Conservation (phyloP, 2,329 filamentous ascomycete species). For the Calonectria honghensis region DNA sequence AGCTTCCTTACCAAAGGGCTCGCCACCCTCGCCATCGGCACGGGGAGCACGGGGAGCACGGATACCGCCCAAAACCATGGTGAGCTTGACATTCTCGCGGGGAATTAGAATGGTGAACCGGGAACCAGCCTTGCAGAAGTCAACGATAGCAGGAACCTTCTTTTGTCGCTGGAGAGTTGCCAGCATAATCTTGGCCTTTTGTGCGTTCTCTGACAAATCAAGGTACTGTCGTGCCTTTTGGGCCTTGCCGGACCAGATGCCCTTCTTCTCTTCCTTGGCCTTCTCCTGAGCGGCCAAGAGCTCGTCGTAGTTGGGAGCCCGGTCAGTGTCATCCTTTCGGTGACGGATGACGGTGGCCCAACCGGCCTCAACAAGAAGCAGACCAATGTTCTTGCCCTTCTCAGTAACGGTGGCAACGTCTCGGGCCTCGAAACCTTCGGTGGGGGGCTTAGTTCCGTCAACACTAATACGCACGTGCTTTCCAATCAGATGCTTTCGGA, state of each 20-base stretch:
- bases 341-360: conserved; percentile 97
- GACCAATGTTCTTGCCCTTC: conserved; percentile 90
- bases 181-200: conserved; percentile 96
- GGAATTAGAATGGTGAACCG: conserved; percentile 95
- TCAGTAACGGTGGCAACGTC: conserved; percentile 93
- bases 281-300: conserved; percentile 86
- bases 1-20: conserved; percentile 96
- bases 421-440: conserved; percentile 92
- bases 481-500: conserved; percentile 94
- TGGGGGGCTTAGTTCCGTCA: conserved; percentile 92
- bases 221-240: conserved; percentile 88
- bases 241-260: conserved; percentile 95
- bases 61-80: conserved; percentile 94
- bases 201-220: conserved; percentile 93
- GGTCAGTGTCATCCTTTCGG: conserved; percentile 94
- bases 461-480: conserved; percentile 94
- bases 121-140: conserved; percentile 98
- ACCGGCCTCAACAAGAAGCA: conserved; percentile 91
- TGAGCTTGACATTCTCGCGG: conserved; percentile 94
- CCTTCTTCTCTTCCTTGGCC: conserved; percentile 91
- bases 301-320: conserved; percentile 95
- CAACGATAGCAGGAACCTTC: conserved; percentile 93
- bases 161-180: conserved; percentile 92
- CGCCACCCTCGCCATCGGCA: conserved; percentile 83
- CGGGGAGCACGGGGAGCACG: conserved; percentile 91